Conservation (phyloP, 2,329 filamentous ascomycete genomes). For the Botrytis porri region DNA sequence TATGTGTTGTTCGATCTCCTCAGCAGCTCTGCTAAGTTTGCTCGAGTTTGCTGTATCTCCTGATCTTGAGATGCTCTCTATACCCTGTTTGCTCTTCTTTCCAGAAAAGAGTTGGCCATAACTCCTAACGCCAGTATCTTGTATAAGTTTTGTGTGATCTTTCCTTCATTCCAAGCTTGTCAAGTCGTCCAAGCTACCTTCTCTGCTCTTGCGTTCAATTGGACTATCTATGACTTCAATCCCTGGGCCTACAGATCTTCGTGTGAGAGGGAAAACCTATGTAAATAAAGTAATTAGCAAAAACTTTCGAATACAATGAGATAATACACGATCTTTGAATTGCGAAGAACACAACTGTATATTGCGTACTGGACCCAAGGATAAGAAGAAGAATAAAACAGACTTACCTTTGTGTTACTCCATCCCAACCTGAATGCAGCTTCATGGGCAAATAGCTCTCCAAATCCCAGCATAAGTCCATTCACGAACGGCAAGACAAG, state of each 20-base stretch:
- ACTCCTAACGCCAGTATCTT: conserved; percentile 30
- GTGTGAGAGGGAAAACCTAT: conserved; percentile 36
- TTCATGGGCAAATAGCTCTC: conserved; percentile 95
- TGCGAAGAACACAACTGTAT: not conserved
- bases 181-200: conserved; percentile 59
- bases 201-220: conserved; percentile 42
- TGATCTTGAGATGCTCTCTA: not conserved
- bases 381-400: too few relatives aligned
- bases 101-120: conserved; percentile 20
- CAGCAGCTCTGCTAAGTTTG: not conserved
- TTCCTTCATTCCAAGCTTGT: conserved; percentile 48
- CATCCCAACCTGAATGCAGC: conserved; percentile 90
- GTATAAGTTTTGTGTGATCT: not conserved
- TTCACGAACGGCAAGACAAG: conserved; percentile 94
- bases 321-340: not conserved
- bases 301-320: not conserved
- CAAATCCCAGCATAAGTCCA: conserved; percentile 96
- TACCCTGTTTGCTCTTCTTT: not conserved
- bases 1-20: not conserved
- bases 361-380: not conserved
- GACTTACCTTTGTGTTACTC: conserved; percentile 81
- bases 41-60: not conserved
- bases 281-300: not conserved
- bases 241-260: conserved; percentile 70
- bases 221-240: conserved; percentile 74